These are phyloP conservation scores for Calycina herbarum DNA, from an alignment of 2,329 filamentous ascomycete species.

Conservation along the genomic window DNA sequence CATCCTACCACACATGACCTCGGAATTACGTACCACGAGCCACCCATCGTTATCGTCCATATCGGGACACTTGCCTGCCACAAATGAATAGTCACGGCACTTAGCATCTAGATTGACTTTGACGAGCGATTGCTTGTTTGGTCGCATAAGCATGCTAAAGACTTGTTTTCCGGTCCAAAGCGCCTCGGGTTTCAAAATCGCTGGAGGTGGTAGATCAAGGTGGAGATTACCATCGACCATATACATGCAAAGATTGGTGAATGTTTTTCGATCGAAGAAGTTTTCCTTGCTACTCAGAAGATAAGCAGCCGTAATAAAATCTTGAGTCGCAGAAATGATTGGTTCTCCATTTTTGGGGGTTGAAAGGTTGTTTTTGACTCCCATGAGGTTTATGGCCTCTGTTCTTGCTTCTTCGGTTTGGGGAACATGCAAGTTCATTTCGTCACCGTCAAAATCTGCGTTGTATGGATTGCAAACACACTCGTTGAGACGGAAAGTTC, in stretches of 20 bases:
- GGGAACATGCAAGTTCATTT: conserved; percentile 98
- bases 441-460: conserved; percentile 97
- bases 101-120: conserved; percentile 91
- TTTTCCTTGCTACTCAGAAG: conserved; percentile 88
- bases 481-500: conserved; percentile 95
- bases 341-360: conserved; percentile 98
- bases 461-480: conserved; percentile 99
- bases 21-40: conserved; percentile 91
- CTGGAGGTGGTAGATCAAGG: conserved; percentile 82
- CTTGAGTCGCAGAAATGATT: conserved; percentile 97
- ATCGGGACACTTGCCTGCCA: conserved; percentile 57
- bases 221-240: conserved; percentile 83
- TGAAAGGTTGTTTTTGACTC: conserved; percentile 92
- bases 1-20: conserved; percentile 97
- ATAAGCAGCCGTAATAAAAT: conserved; percentile 97
- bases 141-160: conserved; percentile 87
- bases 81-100: conserved; percentile 76
- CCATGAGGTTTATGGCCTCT: conserved; percentile 95
- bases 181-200: conserved; percentile 79
- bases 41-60: conserved; percentile 87
- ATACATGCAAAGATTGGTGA: conserved; percentile 86
- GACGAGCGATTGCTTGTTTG: conserved; percentile 80
- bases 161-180: conserved; percentile 98
- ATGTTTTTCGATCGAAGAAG: conserved; percentile 86
- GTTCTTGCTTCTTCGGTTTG: conserved; percentile 96